A percentile compares a stretch with the other conserved stretches of the same genome.
These are phyloP conservation scores for Candida sanyaensis DNA, from an alignment of 1,139 yeast species.

Conservation along the genomic window DNA sequence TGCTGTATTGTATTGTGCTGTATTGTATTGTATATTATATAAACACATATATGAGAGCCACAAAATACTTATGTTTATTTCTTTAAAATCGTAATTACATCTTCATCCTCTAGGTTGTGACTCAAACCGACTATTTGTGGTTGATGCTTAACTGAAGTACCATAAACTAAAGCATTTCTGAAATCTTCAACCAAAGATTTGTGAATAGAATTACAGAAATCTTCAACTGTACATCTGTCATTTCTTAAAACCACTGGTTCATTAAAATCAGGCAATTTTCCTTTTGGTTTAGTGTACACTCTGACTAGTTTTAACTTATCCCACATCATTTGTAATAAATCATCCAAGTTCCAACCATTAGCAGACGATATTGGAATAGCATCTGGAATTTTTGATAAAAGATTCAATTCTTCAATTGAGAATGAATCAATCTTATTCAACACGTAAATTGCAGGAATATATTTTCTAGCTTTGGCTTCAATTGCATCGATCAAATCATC, in stretches of 20 bases:
- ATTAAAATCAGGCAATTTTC: constrained; percentile 85
- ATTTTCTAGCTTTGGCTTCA: constrained; percentile 85
- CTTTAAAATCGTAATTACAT: constrained; percentile 92
- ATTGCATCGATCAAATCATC: constrained; percentile 94
- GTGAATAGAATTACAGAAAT: constrained; percentile 95
- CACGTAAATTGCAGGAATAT: constrained; percentile 93
- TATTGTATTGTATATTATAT: no score
- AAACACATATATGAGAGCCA: no score
- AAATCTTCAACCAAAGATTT: constrained; percentile 92
- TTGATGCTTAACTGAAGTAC: constrained; percentile 93
- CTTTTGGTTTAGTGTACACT: constrained; percentile 97
- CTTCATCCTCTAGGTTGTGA: constrained; percentile 89
- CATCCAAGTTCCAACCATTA: constrained; percentile 95
- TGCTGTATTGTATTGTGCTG: no score
- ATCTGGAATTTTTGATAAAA: constrained; percentile 87
- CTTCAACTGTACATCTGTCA: constrained; percentile 84
- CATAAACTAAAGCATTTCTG: constrained; percentile 87
- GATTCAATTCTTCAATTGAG: constrained; percentile 88
- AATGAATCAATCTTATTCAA: constrained; percentile 94
- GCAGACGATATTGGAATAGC: constrained; percentile 97
- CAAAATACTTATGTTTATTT: constrained; percentile 32
- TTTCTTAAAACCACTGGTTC: constrained; percentile 92
- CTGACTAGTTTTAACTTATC: constrained; percentile 83
- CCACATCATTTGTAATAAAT: constrained; percentile 94
- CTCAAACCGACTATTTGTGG: constrained; percentile 94